These are phyloP conservation scores for Alternaria ethzedia DNA, from an alignment of 2,329 filamentous ascomycete species.

Conservation along the genomic window DNA sequence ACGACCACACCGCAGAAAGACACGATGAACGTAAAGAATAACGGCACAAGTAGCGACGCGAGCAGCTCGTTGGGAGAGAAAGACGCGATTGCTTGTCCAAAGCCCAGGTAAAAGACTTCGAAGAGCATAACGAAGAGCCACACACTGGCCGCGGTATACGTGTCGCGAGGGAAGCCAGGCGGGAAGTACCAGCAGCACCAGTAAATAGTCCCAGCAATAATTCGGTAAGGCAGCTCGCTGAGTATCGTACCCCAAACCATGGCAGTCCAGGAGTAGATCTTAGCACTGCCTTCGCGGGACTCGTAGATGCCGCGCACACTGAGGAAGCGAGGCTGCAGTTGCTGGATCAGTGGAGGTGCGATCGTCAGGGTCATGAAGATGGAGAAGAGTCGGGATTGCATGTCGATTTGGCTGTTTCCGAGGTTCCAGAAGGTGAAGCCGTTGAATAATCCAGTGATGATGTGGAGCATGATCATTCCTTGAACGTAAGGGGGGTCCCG, in stretches of 20 bases:
- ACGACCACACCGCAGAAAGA: conserved; percentile 79
- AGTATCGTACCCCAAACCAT: conserved; percentile 71
- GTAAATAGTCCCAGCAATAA: conserved; percentile 70
- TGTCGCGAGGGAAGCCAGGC: conserved; percentile 59
- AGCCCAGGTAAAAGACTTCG: conserved; percentile 69
- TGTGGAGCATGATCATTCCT: conserved; percentile 57
- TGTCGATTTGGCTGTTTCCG: conserved; percentile 49
- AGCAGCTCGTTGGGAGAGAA: conserved; percentile 71
- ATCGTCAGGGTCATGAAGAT: conserved; percentile 80
- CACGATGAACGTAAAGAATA: conserved; percentile 73
- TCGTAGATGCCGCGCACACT: conserved; percentile 71
- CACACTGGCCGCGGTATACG: conserved; percentile 65
- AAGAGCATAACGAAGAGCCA: conserved; percentile 72
- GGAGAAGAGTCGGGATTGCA: conserved; percentile 71
- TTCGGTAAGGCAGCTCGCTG: conserved; percentile 72
- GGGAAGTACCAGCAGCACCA: conserved; percentile 62
- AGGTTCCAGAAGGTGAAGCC: conserved; percentile 58
- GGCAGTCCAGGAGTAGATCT: conserved; percentile 79
- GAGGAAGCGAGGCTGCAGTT: conserved; percentile 76
- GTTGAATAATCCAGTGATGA: conserved; percentile 58
- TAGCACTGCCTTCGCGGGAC: conserved; percentile 74
- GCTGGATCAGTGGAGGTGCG: conserved; percentile 75
- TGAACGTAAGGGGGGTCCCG: conserved; percentile 71
- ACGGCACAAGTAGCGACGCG: conserved; percentile 69
- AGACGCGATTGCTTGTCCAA: conserved; percentile 71